Evolutionary conservation across 768 basidiomycete species (phyloP).

Genomic region (Clitopilus hobsonii): DNA sequence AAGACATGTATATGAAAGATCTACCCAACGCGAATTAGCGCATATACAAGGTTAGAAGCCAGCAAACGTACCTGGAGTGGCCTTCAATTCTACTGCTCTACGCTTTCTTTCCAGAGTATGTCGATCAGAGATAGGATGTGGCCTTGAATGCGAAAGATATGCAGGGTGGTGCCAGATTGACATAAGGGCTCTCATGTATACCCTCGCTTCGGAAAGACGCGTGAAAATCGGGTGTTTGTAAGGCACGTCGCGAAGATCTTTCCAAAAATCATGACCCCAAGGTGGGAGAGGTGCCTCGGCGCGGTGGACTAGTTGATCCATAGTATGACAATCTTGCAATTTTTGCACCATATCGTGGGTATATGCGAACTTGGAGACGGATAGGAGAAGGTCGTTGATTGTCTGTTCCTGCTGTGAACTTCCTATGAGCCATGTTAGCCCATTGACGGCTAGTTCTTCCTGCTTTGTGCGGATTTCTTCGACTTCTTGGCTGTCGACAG

Average conservation of each 20-base stretch:
- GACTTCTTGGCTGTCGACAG: slow-evolving; percentile 5
- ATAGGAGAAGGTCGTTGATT: slow-evolving; percentile 8
- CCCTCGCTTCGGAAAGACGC: background rate
- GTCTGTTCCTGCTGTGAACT: slow-evolving; percentile 6
- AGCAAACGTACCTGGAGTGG: background rate
- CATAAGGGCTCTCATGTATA: slow-evolving; percentile 8
- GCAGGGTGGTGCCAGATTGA: slow-evolving; percentile 14
- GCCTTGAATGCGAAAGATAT: slow-evolving; percentile 4
- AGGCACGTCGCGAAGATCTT: slow-evolving; percentile 3
- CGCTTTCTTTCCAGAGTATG: slow-evolving; percentile 1
- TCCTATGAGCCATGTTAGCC: slow-evolving; percentile 7
- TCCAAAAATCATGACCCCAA: slow-evolving; percentile 11
- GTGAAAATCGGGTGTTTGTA: slow-evolving; percentile 3
- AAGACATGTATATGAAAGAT: slow-evolving; percentile 3
- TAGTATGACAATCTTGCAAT: slow-evolving; percentile 8
- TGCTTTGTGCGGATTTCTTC: slow-evolving; percentile 7
- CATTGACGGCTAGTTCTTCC: slow-evolving; percentile 3
- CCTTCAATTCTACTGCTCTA: background rate
- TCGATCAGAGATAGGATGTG: slow-evolving; percentile 8
- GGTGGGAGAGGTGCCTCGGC: slow-evolving; percentile 9
- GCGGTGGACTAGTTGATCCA: slow-evolving; percentile 8
- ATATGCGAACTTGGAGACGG: slow-evolving; percentile 6
- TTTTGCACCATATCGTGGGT: slow-evolving; percentile 7
- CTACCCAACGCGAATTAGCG: background rate
- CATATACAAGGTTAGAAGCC: background rate